Evolutionary conservation across 192 early-diverging fungal species (phyloP).

Genomic region (Coemansia sp.): DNA sequence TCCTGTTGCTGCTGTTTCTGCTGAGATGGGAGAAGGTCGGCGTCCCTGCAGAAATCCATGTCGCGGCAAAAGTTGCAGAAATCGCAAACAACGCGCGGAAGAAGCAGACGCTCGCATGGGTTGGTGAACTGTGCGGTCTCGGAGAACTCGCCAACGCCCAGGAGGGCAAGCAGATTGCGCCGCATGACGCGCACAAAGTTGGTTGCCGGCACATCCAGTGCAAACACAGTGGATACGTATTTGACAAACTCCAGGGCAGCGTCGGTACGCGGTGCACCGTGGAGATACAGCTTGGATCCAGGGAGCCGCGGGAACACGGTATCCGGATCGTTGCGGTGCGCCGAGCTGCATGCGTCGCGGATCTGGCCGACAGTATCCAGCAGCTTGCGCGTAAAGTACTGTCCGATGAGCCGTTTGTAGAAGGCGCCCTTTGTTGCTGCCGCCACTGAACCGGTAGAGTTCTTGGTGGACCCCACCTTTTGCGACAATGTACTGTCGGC

Average conservation of each 20-base stretch:
- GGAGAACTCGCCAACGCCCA: constrained; percentile 82
- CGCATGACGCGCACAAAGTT: constrained; percentile 80
- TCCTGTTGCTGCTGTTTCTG: too few species aligned
- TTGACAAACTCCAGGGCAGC: constrained; percentile 87
- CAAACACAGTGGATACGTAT: constrained; percentile 70
- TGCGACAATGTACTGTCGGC: neutral
- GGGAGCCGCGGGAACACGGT: constrained; percentile 69
- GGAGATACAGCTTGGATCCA: constrained; percentile 47
- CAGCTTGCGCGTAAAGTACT: constrained; percentile 64
- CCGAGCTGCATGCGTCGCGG: constrained; percentile 40
- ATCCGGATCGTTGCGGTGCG: constrained; percentile 17
- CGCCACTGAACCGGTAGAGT: neutral
- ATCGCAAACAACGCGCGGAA: constrained; percentile 83
- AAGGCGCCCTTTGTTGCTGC: constrained; percentile 37
- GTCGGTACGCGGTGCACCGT: constrained; percentile 44
- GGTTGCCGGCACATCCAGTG: constrained; percentile 71
- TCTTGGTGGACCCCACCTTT: too few species aligned
- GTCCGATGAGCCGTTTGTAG: constrained; percentile 57
- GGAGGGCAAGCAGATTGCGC: constrained; percentile 70
- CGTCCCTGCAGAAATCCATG: constrained; percentile 89
- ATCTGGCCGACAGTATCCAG: constrained; percentile 65
- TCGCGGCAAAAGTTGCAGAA: constrained; percentile 84
- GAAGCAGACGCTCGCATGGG: constrained; percentile 76
- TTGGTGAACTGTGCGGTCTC: constrained; percentile 75
- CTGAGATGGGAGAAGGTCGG: constrained; percentile 62